phyloP scores from a whole-genome alignment of 148 eudicot species.

The Camellia lanceoleosa region DNA sequence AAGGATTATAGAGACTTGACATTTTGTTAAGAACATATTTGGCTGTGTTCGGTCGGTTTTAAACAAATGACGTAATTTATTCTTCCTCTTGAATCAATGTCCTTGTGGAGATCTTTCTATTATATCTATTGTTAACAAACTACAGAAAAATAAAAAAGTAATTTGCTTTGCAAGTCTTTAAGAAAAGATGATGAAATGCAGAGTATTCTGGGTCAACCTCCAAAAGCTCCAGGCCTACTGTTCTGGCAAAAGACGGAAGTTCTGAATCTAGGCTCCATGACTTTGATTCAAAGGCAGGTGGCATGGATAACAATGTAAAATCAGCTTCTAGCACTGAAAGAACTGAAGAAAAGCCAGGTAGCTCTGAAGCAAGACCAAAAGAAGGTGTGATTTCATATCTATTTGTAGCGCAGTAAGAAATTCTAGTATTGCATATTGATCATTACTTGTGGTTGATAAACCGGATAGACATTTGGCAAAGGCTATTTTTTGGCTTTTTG shows the following conservation, averaged over 20 bases:
- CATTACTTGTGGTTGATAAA: background rate
- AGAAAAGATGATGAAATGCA: constrained; percentile 16
- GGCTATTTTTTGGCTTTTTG: too few species aligned
- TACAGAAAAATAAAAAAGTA: background rate
- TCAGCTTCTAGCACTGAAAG: constrained; percentile 30
- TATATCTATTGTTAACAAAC: background rate
- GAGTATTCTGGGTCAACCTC: constrained; percentile 34
- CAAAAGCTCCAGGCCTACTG: constrained; percentile 25
- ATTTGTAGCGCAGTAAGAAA: background rate
- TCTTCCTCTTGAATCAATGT: background rate
- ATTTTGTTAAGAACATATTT: background rate
- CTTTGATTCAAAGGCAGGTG: constrained; percentile 33
- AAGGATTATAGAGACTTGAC: background rate
- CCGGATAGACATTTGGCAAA: background rate
- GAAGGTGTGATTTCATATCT: constrained; percentile 41
- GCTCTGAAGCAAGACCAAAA: constrained; percentile 65
- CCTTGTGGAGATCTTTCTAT: background rate
- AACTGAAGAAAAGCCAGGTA: constrained; percentile 45
- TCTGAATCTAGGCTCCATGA: constrained; percentile 25
- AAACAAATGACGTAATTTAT: background rate
- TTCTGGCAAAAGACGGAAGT: constrained; percentile 29
- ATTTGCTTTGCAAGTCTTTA: background rate
- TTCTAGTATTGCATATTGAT: background rate
- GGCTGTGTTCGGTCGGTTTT: background rate
- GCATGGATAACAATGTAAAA: constrained; percentile 23